phyloP scores from a whole-genome alignment of 495 filamentous ascomycete genomes.

The Parathielavia appendiculata region DNA sequence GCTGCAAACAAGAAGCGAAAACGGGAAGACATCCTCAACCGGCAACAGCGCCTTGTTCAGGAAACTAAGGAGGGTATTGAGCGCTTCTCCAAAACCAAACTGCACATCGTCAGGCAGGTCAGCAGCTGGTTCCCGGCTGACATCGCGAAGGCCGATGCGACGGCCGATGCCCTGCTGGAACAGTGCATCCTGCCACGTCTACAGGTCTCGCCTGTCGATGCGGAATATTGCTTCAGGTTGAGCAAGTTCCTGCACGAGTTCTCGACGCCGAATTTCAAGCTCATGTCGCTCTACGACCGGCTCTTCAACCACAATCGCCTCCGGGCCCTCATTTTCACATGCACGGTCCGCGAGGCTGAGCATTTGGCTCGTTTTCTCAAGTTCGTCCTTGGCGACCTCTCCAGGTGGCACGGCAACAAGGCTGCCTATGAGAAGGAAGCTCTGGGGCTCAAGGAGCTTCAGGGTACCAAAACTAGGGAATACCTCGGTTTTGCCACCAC shows the following conservation, averaged over 20 bases:
- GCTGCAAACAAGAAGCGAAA: constrained; percentile 59
- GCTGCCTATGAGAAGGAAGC: constrained; percentile 75
- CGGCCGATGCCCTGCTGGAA: constrained; percentile 74
- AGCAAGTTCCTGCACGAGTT: constrained; percentile 77
- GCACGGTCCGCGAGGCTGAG: constrained; percentile 83
- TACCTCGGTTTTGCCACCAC: constrained; percentile 55
- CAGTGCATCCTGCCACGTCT: constrained; percentile 86
- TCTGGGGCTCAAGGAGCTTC: constrained; percentile 39
- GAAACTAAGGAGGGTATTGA: constrained; percentile 48
- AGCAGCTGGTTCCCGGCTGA: constrained; percentile 66
- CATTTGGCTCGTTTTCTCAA: constrained; percentile 85
- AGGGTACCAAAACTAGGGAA: constrained; percentile 34
- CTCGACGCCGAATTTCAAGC: constrained; percentile 80
- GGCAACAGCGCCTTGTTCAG: constrained; percentile 59
- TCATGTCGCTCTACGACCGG: constrained; percentile 74
- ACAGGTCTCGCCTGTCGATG: constrained; percentile 76
- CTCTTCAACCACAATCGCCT: constrained; percentile 78
- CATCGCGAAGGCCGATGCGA: constrained; percentile 56
- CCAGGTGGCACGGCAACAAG: constrained; percentile 76
- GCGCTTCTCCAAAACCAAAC: constrained; percentile 56
- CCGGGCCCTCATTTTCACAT: constrained; percentile 74
- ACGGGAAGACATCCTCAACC: constrained; percentile 64
- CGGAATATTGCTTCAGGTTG: constrained; percentile 80
- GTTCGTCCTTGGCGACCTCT: constrained; percentile 69
- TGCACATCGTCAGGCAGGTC: constrained; percentile 70